Conservation (phyloP, 1,139 yeast genomes). For the Taiozyma sp. region DNA sequence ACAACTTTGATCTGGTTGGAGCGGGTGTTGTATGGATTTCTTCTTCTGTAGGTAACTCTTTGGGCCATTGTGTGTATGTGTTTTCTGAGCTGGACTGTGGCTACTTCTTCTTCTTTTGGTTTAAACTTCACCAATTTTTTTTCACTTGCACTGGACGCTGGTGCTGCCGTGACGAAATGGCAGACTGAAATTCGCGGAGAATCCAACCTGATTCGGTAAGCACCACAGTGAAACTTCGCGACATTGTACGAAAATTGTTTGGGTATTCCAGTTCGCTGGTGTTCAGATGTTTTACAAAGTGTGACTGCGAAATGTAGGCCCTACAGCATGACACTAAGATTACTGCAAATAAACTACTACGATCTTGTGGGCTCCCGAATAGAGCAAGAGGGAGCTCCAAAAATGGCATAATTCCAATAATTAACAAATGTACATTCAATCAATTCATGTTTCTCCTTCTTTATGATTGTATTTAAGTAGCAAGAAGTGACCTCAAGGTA, state of each 20-base stretch:
- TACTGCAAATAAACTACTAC: background rate
- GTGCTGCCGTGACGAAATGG: background rate
- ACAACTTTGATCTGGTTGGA: constrained; percentile 99
- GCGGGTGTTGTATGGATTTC: constrained; percentile 95
- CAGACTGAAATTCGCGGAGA: background rate
- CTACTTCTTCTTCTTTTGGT: background rate
- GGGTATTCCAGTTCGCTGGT: background rate
- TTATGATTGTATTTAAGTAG: constrained; percentile 10
- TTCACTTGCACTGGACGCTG: background rate
- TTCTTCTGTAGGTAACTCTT: constrained; percentile 79
- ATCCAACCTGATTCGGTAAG: background rate
- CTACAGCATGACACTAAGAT: background rate
- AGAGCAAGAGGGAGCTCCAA: background rate
- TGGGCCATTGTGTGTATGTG: constrained; percentile 52
- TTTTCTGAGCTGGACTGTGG: background rate
- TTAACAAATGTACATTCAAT: constrained; percentile 24
- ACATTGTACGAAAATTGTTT: background rate
- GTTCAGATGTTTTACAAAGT: constrained; percentile 1
- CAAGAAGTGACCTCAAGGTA: constrained; percentile 7
- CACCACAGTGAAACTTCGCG: background rate
- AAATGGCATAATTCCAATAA: background rate
- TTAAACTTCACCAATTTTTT: background rate
- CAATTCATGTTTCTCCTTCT: constrained; percentile 13
- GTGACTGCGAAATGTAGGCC: constrained; percentile 5
- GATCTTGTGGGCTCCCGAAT: background rate